Evolutionary conservation across 306 rosid genomes (phyloP), one percentile per base, ranked within the genome.

Genomic region (Inga leiocalycina): DNA sequence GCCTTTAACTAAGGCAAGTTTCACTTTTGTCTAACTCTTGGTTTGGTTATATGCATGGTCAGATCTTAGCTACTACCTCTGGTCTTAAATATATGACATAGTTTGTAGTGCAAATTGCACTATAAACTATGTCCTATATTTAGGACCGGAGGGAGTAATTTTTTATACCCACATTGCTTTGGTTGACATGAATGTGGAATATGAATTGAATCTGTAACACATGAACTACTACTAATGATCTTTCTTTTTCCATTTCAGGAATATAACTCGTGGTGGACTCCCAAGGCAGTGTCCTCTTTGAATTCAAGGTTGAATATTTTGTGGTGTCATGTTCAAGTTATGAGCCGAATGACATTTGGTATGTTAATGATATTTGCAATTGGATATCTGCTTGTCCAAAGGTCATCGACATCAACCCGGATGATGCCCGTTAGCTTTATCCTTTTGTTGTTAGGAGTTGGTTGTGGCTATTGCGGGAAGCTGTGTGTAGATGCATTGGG

Each of bases 401-500:
- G 98, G 2, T 85, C 97, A 4, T 27, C 92, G 68, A 57, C 89
- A 44, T 71, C 92, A 37, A 86, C 90, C 37, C 91, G 80, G 80
- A 68, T 85, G 44, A 90, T 91, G 98, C 97, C 97, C 3, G 64
- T 92, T 65, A 96, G 98, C 46, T 86, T 89, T 80, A 84, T 93
- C 43, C 64, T 92, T 83, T 81, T 96, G 90, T 85, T 94, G 79
- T 75, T 96, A 19, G 98, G 97, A 56, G 43, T 87, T 54, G 88
- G 48, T 62, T 96, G 98, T 59, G 98, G 99, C 82, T 83, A 80
- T 37, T 89, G 88, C 0, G 99, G 98, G 80, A 96, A 90, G 90
- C 74, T 91, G 39, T 96, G 98, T 70, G 85, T 94, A 11, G 95
- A 92, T 78, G 89, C 97, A 62, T 64, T 92, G 80, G 99, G 98